phyloP scores from a whole-genome alignment of 2,329 filamentous ascomycete species.

The Cordyceps cateniannulata region DNA sequence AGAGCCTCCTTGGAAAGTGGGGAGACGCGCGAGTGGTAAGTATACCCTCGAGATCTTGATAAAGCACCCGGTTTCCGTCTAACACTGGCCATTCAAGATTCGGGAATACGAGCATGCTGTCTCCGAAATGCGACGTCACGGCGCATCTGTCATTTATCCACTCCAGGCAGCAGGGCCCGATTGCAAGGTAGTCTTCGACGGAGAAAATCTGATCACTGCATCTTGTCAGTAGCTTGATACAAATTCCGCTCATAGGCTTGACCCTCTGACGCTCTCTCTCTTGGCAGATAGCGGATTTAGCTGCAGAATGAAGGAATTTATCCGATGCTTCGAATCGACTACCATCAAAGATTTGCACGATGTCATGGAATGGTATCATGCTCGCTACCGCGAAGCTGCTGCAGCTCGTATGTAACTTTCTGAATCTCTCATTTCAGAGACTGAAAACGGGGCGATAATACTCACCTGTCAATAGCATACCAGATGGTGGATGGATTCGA shows the following conservation, averaged over 20 bases:
- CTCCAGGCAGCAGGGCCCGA: neutral
- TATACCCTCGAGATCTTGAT: neutral
- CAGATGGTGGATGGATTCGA: conserved; percentile 1
- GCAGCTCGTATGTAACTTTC: neutral
- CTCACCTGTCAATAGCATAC: neutral
- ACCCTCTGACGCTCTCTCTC: neutral
- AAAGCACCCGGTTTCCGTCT: neutral
- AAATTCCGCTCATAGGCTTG: no score
- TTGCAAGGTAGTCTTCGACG: neutral
- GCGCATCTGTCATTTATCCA: neutral
- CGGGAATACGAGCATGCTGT: conserved; percentile 1
- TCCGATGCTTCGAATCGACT: neutral
- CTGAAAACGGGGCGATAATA: neutral
- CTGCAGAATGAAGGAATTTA: conserved; percentile 6
- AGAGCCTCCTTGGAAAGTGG: conserved; percentile 7
- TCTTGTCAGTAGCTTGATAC: neutral
- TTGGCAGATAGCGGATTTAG: conserved; percentile 9
- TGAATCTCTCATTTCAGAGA: no score
- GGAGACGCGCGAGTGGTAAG: neutral
- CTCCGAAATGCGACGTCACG: neutral
- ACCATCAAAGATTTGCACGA: conserved; percentile 5
- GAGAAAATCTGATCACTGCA: neutral
- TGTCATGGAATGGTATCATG: conserved; percentile 8
- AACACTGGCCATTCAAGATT: neutral
- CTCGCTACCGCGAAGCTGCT: neutral